Percentiles rank a stretch among this genome's conserved stretches.
These are phyloP conservation scores for Trichoderma parareesei DNA, from an alignment of 495 filamentous ascomycete species.

Conservation along the genomic window DNA sequence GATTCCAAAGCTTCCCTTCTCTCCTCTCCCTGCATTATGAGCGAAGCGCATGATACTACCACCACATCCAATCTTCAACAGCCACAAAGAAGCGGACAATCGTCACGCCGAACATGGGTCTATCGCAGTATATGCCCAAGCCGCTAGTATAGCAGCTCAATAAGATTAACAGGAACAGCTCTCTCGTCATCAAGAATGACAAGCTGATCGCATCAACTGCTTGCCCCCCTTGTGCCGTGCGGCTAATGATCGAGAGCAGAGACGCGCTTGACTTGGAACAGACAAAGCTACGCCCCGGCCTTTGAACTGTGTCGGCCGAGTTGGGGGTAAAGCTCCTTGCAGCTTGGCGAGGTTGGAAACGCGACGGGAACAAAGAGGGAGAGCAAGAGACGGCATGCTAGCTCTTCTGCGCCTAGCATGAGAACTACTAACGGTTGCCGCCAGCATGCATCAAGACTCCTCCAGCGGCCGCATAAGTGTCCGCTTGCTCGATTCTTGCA, in stretches of 20 bases:
- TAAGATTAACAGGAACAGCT: neutral
- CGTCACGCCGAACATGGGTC: neutral
- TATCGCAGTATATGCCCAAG: neutral
- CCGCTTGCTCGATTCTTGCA: neutral
- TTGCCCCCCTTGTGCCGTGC: neutral
- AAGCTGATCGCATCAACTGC: neutral
- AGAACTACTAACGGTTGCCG: neutral
- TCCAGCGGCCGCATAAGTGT: neutral
- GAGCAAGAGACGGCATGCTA: neutral
- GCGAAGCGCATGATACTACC: constrained; percentile 2
- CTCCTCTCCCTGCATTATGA: neutral
- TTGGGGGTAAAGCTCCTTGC: neutral
- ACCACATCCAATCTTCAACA: neutral
- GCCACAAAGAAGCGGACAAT: too few relatives aligned
- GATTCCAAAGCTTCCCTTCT: neutral
- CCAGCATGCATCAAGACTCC: neutral
- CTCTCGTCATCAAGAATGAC: too few relatives aligned
- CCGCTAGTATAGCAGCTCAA: neutral
- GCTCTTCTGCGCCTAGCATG: neutral
- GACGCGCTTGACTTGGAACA: neutral
- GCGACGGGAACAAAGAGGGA: neutral
- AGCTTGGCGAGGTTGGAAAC: neutral
- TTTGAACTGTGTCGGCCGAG: neutral
- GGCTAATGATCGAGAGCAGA: neutral
- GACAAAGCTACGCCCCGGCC: constrained; percentile 2